A percentile compares a stretch with the other conserved stretches of the same genome.
Conservation (phyloP, 2,329 filamentous ascomycete species). For the Aspergillus japonicus region DNA sequence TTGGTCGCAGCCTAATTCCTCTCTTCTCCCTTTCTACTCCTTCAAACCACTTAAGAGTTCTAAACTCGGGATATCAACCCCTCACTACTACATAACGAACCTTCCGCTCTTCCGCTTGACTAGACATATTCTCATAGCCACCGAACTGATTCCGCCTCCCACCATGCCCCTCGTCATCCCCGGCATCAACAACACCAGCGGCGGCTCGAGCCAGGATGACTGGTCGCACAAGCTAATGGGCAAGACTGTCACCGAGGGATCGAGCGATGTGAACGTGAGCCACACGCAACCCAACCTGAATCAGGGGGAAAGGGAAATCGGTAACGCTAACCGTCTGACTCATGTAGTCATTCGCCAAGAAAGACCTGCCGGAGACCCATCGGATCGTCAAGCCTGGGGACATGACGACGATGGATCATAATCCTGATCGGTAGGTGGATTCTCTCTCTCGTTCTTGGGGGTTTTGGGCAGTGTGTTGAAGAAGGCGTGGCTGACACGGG, state of each 20-base stretch:
- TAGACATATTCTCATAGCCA: background rate
- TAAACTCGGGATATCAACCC: no score
- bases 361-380: slow-evolving; percentile 46
- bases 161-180: slow-evolving; percentile 51
- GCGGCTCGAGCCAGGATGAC: slow-evolving; percentile 36
- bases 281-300: no score
- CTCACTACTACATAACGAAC: no score
- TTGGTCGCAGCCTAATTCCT: background rate
- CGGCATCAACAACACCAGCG: slow-evolving; percentile 37
- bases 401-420: slow-evolving; percentile 43
- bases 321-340: background rate
- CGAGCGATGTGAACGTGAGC: slow-evolving; percentile 35
- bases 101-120: no score
- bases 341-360: slow-evolving; percentile 45
- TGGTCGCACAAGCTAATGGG: slow-evolving; percentile 49
- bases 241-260: slow-evolving; percentile 45
- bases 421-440: slow-evolving; percentile 40
- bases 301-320: background rate
- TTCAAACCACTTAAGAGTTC: no score
- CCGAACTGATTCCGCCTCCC: background rate
- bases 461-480: background rate
- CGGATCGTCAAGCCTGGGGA: slow-evolving; percentile 43
- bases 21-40: background rate
- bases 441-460: background rate
- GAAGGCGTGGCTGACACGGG: background rate